Conservation (phyloP, 768 basidiomycete species). For the Cystofilobasidium macerans region DNA sequence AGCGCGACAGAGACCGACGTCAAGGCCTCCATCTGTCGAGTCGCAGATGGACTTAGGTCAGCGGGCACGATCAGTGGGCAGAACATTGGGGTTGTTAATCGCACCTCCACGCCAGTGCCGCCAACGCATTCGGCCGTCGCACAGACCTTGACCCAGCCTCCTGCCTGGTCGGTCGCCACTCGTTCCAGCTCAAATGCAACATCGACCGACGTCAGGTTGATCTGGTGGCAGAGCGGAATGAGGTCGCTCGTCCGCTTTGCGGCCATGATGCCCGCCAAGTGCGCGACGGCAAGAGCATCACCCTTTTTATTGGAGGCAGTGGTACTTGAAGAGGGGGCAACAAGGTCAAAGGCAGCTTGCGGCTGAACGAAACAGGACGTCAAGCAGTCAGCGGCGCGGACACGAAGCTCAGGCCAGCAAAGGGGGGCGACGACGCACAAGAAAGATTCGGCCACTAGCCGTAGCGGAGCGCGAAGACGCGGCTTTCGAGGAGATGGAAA, state of each 20-base stretch:
- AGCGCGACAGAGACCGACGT: slow-evolving; percentile 68
- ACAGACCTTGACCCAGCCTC: slow-evolving; percentile 50
- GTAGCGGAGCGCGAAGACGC: slow-evolving; percentile 58
- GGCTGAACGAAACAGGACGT: slow-evolving; percentile 3
- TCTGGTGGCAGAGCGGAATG: slow-evolving; percentile 78
- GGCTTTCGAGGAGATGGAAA: slow-evolving; percentile 59
- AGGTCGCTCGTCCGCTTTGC: slow-evolving; percentile 71
- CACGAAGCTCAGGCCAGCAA: too few species aligned
- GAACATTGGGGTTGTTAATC: slow-evolving; percentile 70
- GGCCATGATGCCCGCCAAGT: slow-evolving; percentile 78
- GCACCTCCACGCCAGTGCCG: slow-evolving; percentile 80
- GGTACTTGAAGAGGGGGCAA: neutral
- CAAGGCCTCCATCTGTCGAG: slow-evolving; percentile 68
- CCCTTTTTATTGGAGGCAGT: slow-evolving; percentile 32
- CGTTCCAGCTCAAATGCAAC: slow-evolving; percentile 46
- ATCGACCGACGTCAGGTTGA: slow-evolving; percentile 58
- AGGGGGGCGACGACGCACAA: slow-evolving; percentile 57
- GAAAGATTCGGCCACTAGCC: slow-evolving; percentile 60
- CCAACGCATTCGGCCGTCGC: slow-evolving; percentile 66
- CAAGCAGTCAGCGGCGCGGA: neutral
- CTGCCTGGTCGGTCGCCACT: neutral
- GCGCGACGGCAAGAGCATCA: slow-evolving; percentile 40
- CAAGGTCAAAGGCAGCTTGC: slow-evolving; percentile 18
- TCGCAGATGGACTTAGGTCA: neutral
- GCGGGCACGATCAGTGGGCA: slow-evolving; percentile 55